These are phyloP conservation scores for Fusarium sp. DNA, from an alignment of 2,329 filamentous ascomycete genomes.

Conservation along the genomic window DNA sequence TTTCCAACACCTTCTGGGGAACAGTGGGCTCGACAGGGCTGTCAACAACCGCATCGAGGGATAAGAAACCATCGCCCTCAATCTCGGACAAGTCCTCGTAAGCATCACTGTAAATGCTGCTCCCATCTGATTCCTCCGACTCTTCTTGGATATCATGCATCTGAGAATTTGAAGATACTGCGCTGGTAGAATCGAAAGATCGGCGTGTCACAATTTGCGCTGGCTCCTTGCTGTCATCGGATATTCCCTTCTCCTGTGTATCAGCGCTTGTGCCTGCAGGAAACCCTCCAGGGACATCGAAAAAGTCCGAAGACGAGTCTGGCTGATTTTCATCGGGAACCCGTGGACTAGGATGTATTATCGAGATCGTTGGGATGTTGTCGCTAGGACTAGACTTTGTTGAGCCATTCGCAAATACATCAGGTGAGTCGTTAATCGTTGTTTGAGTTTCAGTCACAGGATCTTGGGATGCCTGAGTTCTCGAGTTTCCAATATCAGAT, in stretches of 20 bases:
- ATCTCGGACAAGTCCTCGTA: constrained; percentile 77
- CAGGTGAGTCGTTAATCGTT: not conserved
- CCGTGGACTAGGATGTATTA: constrained; percentile 60
- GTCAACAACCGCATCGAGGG: constrained; percentile 77
- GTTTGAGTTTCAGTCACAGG: constrained; percentile 4
- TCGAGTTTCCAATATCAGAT: constrained; percentile 17
- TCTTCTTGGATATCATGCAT: constrained; percentile 55
- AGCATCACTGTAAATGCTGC: constrained; percentile 79
- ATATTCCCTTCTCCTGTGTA: constrained; percentile 8
- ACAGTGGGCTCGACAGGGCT: constrained; percentile 58
- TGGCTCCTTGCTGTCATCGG: constrained; percentile 9
- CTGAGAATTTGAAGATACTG: constrained; percentile 32
- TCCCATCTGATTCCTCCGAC: constrained; percentile 62
- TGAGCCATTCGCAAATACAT: not conserved
- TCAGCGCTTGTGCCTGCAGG: constrained; percentile 56
- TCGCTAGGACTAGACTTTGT: constrained; percentile 17
- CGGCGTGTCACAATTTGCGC: constrained; percentile 29
- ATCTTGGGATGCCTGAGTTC: not conserved
- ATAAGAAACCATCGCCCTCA: constrained; percentile 76
- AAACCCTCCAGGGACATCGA: constrained; percentile 71
- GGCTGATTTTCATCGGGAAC: constrained; percentile 34
- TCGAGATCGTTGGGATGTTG: constrained; percentile 58
- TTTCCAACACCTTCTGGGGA: constrained; percentile 44
- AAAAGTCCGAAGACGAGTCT: constrained; percentile 52
- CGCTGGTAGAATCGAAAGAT: constrained; percentile 36